Conservation (phyloP, 1,284 basidiomycete species). For the Ceratobasidium sp. region DNA sequence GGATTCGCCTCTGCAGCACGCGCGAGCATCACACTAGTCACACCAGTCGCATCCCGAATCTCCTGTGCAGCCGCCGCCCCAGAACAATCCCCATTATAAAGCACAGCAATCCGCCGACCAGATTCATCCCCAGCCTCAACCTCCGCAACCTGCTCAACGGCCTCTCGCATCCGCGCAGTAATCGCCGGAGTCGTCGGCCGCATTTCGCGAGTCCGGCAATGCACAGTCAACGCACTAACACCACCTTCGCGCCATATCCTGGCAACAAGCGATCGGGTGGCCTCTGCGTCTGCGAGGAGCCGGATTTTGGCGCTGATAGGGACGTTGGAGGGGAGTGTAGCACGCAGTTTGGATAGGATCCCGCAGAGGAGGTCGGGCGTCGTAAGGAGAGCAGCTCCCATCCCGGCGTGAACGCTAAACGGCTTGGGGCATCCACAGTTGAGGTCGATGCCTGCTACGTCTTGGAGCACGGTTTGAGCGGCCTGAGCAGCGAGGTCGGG, state of each 20-base stretch:
- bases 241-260: conserved; percentile 86
- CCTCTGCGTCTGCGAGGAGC: conserved; percentile 85
- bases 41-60: conserved; percentile 82
- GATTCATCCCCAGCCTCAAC: conserved; percentile 65
- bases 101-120: conserved; percentile 77
- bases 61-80: conserved; percentile 83
- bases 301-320: conserved; percentile 94
- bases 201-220: conserved; percentile 96
- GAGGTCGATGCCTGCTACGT: conserved; percentile 94
- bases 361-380: conserved; percentile 92
- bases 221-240: conserved; percentile 90
- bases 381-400: conserved; percentile 95
- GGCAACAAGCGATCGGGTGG: conserved; percentile 88
- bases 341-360: conserved; percentile 83
- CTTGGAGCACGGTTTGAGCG: conserved; percentile 86
- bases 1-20: conserved; percentile 95
- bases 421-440: conserved; percentile 97
- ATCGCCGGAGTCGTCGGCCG: conserved; percentile 85
- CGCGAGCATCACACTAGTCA: conserved; percentile 85
- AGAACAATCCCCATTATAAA: conserved; percentile 95
- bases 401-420: conserved; percentile 94
- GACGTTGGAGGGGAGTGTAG: conserved; percentile 79
- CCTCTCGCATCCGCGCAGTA: conserved; percentile 83
- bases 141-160: conserved; percentile 82
- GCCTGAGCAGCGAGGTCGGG: conserved; percentile 93